Conservation (phyloP, 169 alveolate genomes). For the Cryptosporidium felis region DNA sequence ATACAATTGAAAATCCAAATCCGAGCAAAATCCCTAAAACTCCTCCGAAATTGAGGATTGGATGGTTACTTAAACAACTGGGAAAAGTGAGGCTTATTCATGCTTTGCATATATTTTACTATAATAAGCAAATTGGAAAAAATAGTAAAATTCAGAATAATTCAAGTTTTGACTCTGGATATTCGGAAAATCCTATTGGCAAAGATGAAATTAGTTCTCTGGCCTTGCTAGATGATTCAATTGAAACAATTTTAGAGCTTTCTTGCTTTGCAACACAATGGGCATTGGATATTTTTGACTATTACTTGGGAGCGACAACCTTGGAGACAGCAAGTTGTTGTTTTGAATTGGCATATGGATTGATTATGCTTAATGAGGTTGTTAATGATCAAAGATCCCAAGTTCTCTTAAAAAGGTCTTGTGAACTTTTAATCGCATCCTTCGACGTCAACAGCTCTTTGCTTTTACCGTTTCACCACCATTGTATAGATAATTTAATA, state of each 20-base stretch:
- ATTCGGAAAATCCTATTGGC: not conserved
- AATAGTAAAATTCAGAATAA: not conserved
- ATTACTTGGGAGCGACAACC: slow-evolving; percentile 59
- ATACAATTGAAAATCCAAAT: slow-evolving; percentile 47
- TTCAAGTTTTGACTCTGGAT: not conserved
- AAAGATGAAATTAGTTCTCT: slow-evolving; percentile 13
- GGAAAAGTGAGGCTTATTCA: slow-evolving; percentile 40
- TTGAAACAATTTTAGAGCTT: slow-evolving; percentile 42
- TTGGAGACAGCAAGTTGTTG: slow-evolving; percentile 64
- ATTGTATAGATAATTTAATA: slow-evolving; percentile 46
- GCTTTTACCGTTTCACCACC: not conserved
- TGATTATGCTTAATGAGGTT: not conserved
- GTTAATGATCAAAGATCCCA: slow-evolving; percentile 9
- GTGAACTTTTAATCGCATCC: slow-evolving; percentile 50
- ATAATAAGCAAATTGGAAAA: not conserved
- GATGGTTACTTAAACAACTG: slow-evolving; percentile 52
- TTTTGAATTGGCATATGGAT: slow-evolving; percentile 51
- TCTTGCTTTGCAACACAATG: slow-evolving; percentile 61
- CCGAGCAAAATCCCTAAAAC: slow-evolving; percentile 37
- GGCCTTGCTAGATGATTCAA: slow-evolving; percentile 25
- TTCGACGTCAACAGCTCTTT: slow-evolving; percentile 56
- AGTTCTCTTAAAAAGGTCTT: slow-evolving; percentile 51
- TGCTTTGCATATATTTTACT: not conserved
- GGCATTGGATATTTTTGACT: slow-evolving; percentile 70
- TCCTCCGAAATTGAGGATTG: slow-evolving; percentile 62